A percentile compares a stretch with the other conserved stretches of the same genome.
phyloP scores from a whole-genome alignment of 2,329 filamentous ascomycete genomes.

The Arthrobotrys conoides region DNA sequence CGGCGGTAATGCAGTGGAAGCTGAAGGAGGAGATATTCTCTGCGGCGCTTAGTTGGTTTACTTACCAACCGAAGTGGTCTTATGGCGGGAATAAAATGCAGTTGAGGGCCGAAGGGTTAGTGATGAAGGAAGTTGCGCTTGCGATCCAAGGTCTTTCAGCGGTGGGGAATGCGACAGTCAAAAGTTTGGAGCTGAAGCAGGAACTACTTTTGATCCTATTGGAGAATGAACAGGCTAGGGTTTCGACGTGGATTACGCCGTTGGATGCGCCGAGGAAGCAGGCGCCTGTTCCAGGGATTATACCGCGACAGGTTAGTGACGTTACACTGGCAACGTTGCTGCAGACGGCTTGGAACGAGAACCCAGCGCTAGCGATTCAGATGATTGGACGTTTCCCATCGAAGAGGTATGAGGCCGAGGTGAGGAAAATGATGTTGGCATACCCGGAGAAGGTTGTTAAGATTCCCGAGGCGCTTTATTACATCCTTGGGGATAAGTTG shows the following conservation, averaged over 20 bases:
- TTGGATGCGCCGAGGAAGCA: slow-evolving; percentile 76
- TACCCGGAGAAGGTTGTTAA: slow-evolving; percentile 85
- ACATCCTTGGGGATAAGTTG: slow-evolving; percentile 82
- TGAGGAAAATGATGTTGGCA: slow-evolving; percentile 84
- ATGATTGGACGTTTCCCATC: slow-evolving; percentile 84
- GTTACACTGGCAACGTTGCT: slow-evolving; percentile 75
- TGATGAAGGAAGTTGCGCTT: slow-evolving; percentile 75
- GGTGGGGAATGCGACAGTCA: slow-evolving; percentile 57
- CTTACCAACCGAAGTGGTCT: slow-evolving; percentile 85
- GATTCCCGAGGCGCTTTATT: slow-evolving; percentile 84
- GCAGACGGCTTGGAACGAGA: slow-evolving; percentile 87
- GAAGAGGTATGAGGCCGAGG: slow-evolving; percentile 78
- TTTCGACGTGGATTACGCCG: slow-evolving; percentile 92
- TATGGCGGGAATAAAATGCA: slow-evolving; percentile 95
- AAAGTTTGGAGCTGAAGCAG: slow-evolving; percentile 73
- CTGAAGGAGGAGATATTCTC: slow-evolving; percentile 91
- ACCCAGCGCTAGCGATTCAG: slow-evolving; percentile 88
- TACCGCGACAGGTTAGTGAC: slow-evolving; percentile 66
- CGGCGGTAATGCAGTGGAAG: slow-evolving; percentile 78
- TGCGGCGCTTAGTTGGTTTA: slow-evolving; percentile 90
- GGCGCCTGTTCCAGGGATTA: slow-evolving; percentile 57
- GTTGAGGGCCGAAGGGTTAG: slow-evolving; percentile 89
- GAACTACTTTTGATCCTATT: slow-evolving; percentile 84
- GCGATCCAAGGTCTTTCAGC: slow-evolving; percentile 56
- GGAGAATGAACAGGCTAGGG: slow-evolving; percentile 84